Evolutionary conservation across 2,329 filamentous ascomycete species (phyloP).

Genomic region (Chlorencoelia australis): DNA sequence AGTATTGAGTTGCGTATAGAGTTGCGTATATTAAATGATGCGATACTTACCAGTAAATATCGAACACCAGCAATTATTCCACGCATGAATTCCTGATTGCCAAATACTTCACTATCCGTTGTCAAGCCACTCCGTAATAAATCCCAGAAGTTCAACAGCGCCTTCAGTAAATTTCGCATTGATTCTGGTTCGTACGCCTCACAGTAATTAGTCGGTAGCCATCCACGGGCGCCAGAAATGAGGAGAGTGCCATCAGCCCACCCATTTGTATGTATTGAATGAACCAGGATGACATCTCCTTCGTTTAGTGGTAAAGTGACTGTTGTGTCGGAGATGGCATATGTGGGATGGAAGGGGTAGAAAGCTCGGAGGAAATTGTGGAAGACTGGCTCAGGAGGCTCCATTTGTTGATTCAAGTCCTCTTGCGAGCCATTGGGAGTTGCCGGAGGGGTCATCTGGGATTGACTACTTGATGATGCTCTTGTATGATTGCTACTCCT

Average conservation of each 20-base stretch:
- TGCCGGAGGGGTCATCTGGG: conserved; percentile 65
- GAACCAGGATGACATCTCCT: conserved; percentile 86
- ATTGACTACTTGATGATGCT: conserved; percentile 19
- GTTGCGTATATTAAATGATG: no score
- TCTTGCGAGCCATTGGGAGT: conserved; percentile 63
- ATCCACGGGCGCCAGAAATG: conserved; percentile 76
- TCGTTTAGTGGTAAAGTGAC: conserved; percentile 82
- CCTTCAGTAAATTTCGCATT: conserved; percentile 75
- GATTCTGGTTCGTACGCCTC: conserved; percentile 85
- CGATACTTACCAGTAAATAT: conserved; percentile 65
- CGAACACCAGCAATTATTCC: conserved; percentile 89
- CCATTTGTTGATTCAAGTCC: conserved; percentile 31
- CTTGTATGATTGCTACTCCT: conserved; percentile 18
- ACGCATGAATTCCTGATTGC: conserved; percentile 88
- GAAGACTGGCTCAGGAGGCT: conserved; percentile 55
- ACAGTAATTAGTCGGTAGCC: conserved; percentile 97
- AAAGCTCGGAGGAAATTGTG: conserved; percentile 93
- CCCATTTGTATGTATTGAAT: conserved; percentile 95
- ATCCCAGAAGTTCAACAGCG: conserved; percentile 88
- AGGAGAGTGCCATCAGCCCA: conserved; percentile 95
- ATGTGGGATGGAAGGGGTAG: conserved; percentile 79
- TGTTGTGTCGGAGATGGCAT: conserved; percentile 68
- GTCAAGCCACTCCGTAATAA: conserved; percentile 68
- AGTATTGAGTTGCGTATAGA: no score
- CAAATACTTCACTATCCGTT: conserved; percentile 68